Conservation (phyloP, 1,284 basidiomycete species). For the Megacollybia platyphylla region DNA sequence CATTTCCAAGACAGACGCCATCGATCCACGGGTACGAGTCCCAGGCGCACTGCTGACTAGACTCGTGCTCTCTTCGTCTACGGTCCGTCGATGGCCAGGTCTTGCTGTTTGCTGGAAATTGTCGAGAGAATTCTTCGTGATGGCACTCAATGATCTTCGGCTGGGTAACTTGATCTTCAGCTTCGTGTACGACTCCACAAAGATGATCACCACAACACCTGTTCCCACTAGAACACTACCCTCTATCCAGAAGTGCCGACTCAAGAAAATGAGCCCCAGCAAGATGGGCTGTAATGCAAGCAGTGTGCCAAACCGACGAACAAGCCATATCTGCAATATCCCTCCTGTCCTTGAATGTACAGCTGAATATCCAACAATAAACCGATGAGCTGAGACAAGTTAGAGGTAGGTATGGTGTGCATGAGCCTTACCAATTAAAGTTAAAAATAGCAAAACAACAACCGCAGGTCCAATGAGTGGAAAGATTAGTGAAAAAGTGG, state of each 20-base stretch:
- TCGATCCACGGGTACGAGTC: slow-evolving; percentile 42
- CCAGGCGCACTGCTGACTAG: slow-evolving; percentile 33
- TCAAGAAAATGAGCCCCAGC: slow-evolving; percentile 60
- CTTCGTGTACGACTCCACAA: slow-evolving; percentile 44
- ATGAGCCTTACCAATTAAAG: slow-evolving; percentile 43
- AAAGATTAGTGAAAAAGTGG: slow-evolving; percentile 60
- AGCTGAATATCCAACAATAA: slow-evolving; percentile 58
- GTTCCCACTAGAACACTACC: slow-evolving; percentile 48
- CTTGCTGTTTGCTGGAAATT: slow-evolving; percentile 34
- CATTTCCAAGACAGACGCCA: slow-evolving; percentile 70
- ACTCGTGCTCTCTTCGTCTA: slow-evolving; percentile 39
- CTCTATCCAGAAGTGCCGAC: slow-evolving; percentile 55
- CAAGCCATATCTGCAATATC: slow-evolving; percentile 58
- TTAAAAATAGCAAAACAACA: slow-evolving; percentile 51
- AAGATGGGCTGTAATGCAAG: slow-evolving; percentile 61
- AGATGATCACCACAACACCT: slow-evolving; percentile 37
- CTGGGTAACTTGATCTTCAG: slow-evolving; percentile 37
- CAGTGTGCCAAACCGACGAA: slow-evolving; percentile 55
- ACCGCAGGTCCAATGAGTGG: slow-evolving; percentile 66
- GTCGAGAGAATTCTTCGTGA: slow-evolving; percentile 44
- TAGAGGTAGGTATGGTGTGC: slow-evolving; percentile 4
- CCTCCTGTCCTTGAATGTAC: slow-evolving; percentile 63
- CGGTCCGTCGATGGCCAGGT: slow-evolving; percentile 18
- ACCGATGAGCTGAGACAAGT: slow-evolving; percentile 46
- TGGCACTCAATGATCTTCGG: slow-evolving; percentile 33